Conservation (phyloP, 495 filamentous ascomycete species). For the Aspergillus affinis region DNA sequence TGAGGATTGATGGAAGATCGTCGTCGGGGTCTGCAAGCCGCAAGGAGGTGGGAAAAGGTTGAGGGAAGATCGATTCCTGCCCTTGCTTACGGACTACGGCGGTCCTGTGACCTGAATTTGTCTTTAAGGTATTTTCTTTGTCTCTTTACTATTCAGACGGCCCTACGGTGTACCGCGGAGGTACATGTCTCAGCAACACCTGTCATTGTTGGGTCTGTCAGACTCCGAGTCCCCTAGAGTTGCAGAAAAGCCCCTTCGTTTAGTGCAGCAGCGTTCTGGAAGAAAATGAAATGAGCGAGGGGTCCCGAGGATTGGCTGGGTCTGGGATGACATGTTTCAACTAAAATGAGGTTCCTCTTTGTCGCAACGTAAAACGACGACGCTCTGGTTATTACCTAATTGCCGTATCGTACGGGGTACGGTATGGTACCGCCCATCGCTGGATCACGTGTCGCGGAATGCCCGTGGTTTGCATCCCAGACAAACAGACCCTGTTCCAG, state of each 20-base stretch:
- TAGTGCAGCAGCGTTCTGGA: not conserved
- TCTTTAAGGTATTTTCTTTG: too few species aligned
- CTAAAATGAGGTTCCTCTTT: not conserved
- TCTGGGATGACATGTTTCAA: not conserved
- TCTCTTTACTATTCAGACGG: too few species aligned
- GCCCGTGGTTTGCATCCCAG: slow-evolving; percentile 22
- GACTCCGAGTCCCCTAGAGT: too few species aligned
- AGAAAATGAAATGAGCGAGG: not conserved
- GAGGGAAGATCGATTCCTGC: not conserved
- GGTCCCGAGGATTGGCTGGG: not conserved
- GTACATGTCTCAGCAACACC: too few species aligned
- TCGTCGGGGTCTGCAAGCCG: not conserved
- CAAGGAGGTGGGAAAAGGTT: not conserved
- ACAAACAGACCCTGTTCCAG: slow-evolving; percentile 19
- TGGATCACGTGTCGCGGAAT: not conserved
- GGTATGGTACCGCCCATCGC: slow-evolving; percentile 1
- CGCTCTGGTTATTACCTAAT: not conserved
- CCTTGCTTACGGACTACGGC: too few species aligned
- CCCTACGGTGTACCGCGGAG: too few species aligned
- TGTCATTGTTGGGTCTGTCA: too few species aligned
- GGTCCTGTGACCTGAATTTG: too few species aligned
- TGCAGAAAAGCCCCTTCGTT: too few species aligned
- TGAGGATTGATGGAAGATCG: not conserved
- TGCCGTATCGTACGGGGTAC: not conserved
- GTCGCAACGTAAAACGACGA: not conserved